Conservation (phyloP, 768 basidiomycete species). For the Leucosporidium creatinivorum region DNA sequence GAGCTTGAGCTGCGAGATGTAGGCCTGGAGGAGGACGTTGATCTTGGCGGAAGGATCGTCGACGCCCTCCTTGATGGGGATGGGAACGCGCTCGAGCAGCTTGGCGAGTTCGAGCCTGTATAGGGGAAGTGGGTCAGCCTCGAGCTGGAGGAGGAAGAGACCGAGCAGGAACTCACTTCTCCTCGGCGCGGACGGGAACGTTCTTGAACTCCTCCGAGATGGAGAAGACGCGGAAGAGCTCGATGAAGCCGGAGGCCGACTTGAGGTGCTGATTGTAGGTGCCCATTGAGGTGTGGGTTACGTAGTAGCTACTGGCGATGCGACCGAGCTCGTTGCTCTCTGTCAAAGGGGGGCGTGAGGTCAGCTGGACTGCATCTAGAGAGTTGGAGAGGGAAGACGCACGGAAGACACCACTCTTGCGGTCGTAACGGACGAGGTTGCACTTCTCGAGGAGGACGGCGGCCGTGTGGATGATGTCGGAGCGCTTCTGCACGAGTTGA, state of each 20-base stretch:
- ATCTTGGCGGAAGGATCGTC: constrained; percentile 97
- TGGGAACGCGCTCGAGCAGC: constrained; percentile 85
- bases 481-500: constrained; percentile 75
- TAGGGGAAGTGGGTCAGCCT: constrained; percentile 6
- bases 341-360: not conserved
- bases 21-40: constrained; percentile 89
- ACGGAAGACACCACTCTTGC: constrained; percentile 72
- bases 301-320: constrained; percentile 92
- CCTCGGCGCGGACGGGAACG: constrained; percentile 67
- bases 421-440: constrained; percentile 87
- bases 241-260: constrained; percentile 62
- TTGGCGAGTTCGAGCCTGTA: constrained; percentile 87
- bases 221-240: constrained; percentile 91
- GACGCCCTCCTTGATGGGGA: constrained; percentile 92
- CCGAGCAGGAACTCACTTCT: constrained; percentile 26
- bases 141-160: not conserved
- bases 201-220: constrained; percentile 92
- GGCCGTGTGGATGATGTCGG: constrained; percentile 84
- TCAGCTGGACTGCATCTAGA: not conserved
- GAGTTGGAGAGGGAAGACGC: not conserved
- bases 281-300: constrained; percentile 91
- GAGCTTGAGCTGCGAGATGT: constrained; percentile 86
- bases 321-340: constrained; percentile 83
- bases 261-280: constrained; percentile 90
- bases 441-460: constrained; percentile 91